A percentile compares a stretch with the other conserved stretches of the same genome.
Evolutionary conservation across 1,139 yeast species (phyloP).

Genomic region (Blastobotrys indianensis): DNA sequence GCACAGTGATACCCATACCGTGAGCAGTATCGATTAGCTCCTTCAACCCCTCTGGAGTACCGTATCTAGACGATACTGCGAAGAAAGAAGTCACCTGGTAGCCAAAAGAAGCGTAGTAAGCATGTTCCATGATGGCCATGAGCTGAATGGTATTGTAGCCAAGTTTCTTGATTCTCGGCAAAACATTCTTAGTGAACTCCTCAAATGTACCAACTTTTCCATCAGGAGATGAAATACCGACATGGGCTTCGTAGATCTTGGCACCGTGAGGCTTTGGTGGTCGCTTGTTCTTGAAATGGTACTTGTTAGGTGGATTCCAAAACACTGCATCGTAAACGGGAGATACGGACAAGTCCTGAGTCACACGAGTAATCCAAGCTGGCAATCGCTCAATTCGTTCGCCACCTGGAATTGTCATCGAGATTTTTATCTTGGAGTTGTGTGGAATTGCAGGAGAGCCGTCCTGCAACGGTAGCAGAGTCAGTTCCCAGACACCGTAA

Average conservation of each 20-base stretch:
- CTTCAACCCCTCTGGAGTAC: slow-evolving; percentile 91
- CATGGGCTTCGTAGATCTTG: slow-evolving; percentile 91
- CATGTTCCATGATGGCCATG: slow-evolving; percentile 99
- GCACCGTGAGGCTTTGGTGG: slow-evolving; percentile 62
- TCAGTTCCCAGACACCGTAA: slow-evolving; percentile 65
- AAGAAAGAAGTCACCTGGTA: slow-evolving; percentile 92
- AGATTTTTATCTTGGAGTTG: slow-evolving; percentile 70
- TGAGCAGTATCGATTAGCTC: slow-evolving; percentile 91
- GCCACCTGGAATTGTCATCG: slow-evolving; percentile 61
- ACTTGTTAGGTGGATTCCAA: slow-evolving; percentile 72
- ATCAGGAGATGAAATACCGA: slow-evolving; percentile 91
- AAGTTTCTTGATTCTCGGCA: slow-evolving; percentile 77
- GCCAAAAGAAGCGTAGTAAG: slow-evolving; percentile 95
- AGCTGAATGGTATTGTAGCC: slow-evolving; percentile 92
- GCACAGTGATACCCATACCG: slow-evolving; percentile 74
- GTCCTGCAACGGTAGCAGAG: slow-evolving; percentile 41
- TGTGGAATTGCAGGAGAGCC: slow-evolving; percentile 71
- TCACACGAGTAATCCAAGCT: slow-evolving; percentile 83
- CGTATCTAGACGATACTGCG: slow-evolving; percentile 83
- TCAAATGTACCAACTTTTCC: slow-evolving; percentile 78
- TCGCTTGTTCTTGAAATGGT: slow-evolving; percentile 51
- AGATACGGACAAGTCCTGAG: slow-evolving; percentile 49
- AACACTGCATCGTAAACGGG: slow-evolving; percentile 78
- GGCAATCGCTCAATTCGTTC: slow-evolving; percentile 74
- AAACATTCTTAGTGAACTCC: slow-evolving; percentile 70